Evolutionary conservation across 2,329 filamentous ascomycete genomes (phyloP).

Genomic region (Daldinia eschscholtzii): DNA sequence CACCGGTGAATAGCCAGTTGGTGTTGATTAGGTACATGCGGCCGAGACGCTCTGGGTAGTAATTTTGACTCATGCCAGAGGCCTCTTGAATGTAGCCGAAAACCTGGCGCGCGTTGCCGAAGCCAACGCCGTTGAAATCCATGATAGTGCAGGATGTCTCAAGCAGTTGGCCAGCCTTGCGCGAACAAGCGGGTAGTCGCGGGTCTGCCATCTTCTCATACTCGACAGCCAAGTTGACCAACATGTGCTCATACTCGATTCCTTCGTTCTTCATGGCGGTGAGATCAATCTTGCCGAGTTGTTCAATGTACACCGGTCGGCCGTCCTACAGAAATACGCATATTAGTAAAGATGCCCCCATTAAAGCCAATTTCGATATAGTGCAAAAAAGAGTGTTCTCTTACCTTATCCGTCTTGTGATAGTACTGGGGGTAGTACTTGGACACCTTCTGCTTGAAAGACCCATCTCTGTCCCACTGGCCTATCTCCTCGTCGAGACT

Average conservation of each 20-base stretch:
- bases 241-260: constrained; percentile 92
- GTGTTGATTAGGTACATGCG: constrained; percentile 98
- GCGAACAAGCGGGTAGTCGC: constrained; percentile 92
- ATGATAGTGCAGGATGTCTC: constrained; percentile 99
- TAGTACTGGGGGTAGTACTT: constrained; percentile 99
- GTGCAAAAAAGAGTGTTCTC: too few relatives aligned
- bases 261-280: constrained; percentile 87
- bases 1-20: constrained; percentile 91
- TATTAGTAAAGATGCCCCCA: constrained; percentile 16
- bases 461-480: constrained; percentile 73
- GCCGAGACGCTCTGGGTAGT: constrained; percentile 97
- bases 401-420: constrained; percentile 93
- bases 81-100: constrained; percentile 90
- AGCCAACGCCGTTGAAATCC: constrained; percentile 94
- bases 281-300: constrained; percentile 93
- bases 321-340: constrained; percentile 75
- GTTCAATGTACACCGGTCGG: constrained; percentile 96
- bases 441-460: constrained; percentile 81
- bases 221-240: constrained; percentile 95
- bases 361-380: too few relatives aligned
- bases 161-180: constrained; percentile 87
- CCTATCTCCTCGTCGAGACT: constrained; percentile 76
- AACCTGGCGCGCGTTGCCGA: constrained; percentile 83
- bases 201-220: constrained; percentile 97
- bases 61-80: constrained; percentile 94